A percentile compares a stretch with the other conserved stretches of the same genome.
phyloP scores from a whole-genome alignment of 352 stramenopile genomes.

The Globisporangium acanthophoron region DNA sequence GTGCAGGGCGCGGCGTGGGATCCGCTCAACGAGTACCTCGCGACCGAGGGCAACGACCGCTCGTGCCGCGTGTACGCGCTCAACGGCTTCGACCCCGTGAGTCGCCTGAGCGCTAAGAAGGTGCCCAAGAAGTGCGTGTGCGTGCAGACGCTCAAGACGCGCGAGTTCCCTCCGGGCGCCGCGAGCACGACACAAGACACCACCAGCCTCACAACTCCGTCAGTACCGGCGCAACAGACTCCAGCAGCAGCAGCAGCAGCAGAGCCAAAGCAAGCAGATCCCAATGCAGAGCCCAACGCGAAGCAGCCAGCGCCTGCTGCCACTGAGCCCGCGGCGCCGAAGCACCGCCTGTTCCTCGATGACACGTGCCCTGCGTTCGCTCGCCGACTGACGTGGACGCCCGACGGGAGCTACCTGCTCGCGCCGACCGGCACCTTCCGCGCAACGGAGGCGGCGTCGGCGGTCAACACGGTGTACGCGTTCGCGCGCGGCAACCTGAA shows the following conservation, averaged over 20 bases:
- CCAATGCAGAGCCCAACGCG: not conserved
- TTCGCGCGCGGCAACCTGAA: slow-evolving; percentile 92
- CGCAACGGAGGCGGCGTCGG: slow-evolving; percentile 26
- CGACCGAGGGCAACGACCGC: slow-evolving; percentile 93
- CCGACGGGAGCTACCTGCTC: slow-evolving; percentile 91
- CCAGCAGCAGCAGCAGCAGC: slow-evolving; percentile 2
- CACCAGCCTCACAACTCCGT: not conserved
- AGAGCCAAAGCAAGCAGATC: slow-evolving; percentile 11
- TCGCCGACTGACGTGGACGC: slow-evolving; percentile 88
- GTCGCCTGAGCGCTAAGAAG: slow-evolving; percentile 54
- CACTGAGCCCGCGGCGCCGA: slow-evolving; percentile 16
- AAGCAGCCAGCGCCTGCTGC: slow-evolving; percentile 7
- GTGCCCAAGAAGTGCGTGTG: slow-evolving; percentile 64
- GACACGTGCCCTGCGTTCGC: slow-evolving; percentile 95
- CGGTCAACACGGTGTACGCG: slow-evolving; percentile 89
- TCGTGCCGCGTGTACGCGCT: slow-evolving; percentile 91
- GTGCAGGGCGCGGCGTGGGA: slow-evolving; percentile 96
- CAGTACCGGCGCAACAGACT: not conserved
- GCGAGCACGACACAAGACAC: not conserved
- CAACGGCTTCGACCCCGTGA: slow-evolving; percentile 52
- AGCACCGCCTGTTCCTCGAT: slow-evolving; percentile 90
- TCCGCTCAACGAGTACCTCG: slow-evolving; percentile 91
- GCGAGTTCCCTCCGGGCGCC: slow-evolving; percentile 34
- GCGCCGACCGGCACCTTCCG: slow-evolving; percentile 78
- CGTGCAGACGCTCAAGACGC: slow-evolving; percentile 74